A percentile compares a stretch with the other conserved stretches of the same genome.
Evolutionary conservation across 2,329 filamentous ascomycete species (phyloP).

Genomic region (Sclerotinia minor): DNA sequence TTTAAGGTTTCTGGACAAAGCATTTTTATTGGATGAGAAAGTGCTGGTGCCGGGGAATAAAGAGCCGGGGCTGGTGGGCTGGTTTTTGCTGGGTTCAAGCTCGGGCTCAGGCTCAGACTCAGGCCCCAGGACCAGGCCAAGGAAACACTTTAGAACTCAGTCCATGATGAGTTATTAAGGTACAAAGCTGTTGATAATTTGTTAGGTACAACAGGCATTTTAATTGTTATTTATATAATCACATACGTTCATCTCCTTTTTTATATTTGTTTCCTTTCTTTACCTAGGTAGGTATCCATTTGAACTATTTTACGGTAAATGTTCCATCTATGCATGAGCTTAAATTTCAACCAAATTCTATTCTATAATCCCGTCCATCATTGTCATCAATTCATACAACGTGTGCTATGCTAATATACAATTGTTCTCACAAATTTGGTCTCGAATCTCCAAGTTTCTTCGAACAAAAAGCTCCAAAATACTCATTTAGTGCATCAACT

Average conservation of each 20-base stretch:
- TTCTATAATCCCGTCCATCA: background rate
- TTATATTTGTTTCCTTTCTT: too few species aligned
- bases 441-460: conserved; percentile 53
- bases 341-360: background rate
- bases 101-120: too few species aligned
- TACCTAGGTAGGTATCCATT: too few species aligned
- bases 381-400: background rate
- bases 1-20: conserved; percentile 19
- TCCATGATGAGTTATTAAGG: too few species aligned
- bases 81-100: background rate
- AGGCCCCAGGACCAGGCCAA: too few species aligned
- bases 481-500: conserved; percentile 77
- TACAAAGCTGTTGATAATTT: too few species aligned
- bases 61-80: background rate
- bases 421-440: conserved; percentile 44
- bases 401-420: too few species aligned
- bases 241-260: too few species aligned
- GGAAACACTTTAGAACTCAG: background rate
- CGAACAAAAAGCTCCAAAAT: conserved; percentile 72
- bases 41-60: background rate
- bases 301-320: background rate
- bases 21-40: conserved; percentile 5
- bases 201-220: too few species aligned
- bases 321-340: background rate
- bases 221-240: too few species aligned